These are phyloP conservation scores for Austroboletus eburneus DNA, from an alignment of 768 basidiomycete species.

Conservation along the genomic window DNA sequence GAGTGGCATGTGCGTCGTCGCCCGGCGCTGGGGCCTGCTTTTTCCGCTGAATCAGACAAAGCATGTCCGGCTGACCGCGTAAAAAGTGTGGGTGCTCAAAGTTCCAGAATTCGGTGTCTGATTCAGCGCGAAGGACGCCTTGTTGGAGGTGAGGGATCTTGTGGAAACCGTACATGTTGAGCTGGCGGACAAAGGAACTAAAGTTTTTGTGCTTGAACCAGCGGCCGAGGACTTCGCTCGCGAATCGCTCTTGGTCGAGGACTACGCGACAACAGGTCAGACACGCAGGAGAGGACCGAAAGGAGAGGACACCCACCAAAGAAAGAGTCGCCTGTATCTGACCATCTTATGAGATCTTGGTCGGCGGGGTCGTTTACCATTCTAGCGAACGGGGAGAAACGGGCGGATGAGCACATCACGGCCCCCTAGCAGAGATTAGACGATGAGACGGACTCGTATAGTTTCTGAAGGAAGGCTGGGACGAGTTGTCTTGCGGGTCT, in stretches of 20 bases:
- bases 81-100: conserved; percentile 90
- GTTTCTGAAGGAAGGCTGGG: conserved; percentile 89
- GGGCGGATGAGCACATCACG: conserved; percentile 9
- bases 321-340: conserved; percentile 87
- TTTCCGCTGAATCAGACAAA: conserved; percentile 86
- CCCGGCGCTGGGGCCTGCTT: conserved; percentile 42
- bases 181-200: conserved; percentile 89
- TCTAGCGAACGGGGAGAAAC: conserved; percentile 37
- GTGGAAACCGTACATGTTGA: conserved; percentile 97
- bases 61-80: conserved; percentile 82
- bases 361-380: conserved; percentile 89
- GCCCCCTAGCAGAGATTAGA: conserved; percentile 11
- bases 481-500: conserved; percentile 49
- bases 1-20: conserved; percentile 27
- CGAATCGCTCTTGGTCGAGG: conserved; percentile 86
- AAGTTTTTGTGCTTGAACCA: conserved; percentile 99
- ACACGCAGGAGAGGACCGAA: conserved; percentile 1
- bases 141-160: conserved; percentile 96
- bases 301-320: conserved; percentile 52
- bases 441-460: conserved; percentile 66
- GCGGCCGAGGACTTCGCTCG: conserved; percentile 80
- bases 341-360: conserved; percentile 87
- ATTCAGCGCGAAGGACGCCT: conserved; percentile 82
- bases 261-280: conserved; percentile 43
- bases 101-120: conserved; percentile 83